These are phyloP conservation scores for Takashimella tepidaria DNA, from an alignment of 1,284 basidiomycete genomes.

Conservation along the genomic window DNA sequence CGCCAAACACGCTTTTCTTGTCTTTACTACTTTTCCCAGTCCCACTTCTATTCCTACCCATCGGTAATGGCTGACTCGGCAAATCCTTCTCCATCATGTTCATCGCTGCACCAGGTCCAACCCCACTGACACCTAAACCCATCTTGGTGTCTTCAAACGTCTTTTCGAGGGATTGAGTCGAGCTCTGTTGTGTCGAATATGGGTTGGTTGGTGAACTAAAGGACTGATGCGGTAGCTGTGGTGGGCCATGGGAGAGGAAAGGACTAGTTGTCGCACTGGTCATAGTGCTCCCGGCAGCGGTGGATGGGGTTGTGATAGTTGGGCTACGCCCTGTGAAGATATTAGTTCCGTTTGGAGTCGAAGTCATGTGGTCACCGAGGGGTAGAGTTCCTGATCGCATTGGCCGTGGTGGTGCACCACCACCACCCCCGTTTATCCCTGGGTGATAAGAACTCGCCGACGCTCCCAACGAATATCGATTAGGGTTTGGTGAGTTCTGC, in stretches of 20 bases:
- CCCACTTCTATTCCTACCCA: slow-evolving; percentile 43
- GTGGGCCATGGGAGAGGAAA: slow-evolving; percentile 15
- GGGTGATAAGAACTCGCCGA: slow-evolving; percentile 10
- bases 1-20: slow-evolving; percentile 48
- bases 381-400: slow-evolving; percentile 45
- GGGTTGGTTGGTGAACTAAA: slow-evolving; percentile 32
- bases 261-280: slow-evolving; percentile 13
- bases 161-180: slow-evolving; percentile 22
- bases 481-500: slow-evolving; percentile 40
- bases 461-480: slow-evolving; percentile 33
- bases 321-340: slow-evolving; percentile 5
- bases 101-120: slow-evolving; percentile 19
- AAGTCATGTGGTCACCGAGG: slow-evolving; percentile 25
- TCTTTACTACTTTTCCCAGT: slow-evolving; percentile 47
- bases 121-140: slow-evolving; percentile 31
- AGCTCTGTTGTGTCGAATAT: slow-evolving; percentile 13
- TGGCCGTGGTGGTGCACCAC: slow-evolving; percentile 35
- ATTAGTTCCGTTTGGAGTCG: slow-evolving; percentile 10
- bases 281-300: slow-evolving; percentile 3
- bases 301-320: slow-evolving; percentile 7
- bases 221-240: slow-evolving; percentile 30
- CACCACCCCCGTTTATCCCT: slow-evolving; percentile 9
- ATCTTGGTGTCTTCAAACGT: slow-evolving; percentile 36
- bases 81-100: slow-evolving; percentile 34
- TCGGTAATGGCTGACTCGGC: slow-evolving; percentile 32